Base-by-base conservation (phyloP, 2,329 filamentous ascomycete species). In the Neopestalotiopsis rosae region DNA sequence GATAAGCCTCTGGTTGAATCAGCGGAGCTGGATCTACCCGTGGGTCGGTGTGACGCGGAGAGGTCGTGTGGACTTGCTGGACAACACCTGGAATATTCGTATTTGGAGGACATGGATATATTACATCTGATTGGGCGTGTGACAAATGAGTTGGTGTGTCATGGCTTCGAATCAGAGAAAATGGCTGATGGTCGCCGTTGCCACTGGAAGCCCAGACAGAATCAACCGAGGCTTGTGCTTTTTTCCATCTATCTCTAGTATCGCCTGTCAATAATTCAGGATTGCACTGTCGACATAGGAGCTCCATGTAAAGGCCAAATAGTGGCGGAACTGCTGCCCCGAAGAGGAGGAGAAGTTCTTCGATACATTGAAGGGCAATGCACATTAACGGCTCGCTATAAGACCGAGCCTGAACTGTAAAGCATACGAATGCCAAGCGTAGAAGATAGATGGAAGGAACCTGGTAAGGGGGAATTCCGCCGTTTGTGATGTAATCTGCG, bases 381-480 rank as follows among this genome's bases (percentile, higher is more conserved):
- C 40, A 58, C 24, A 69, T 67, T 34, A 71, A 38, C 32, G 59
- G 42, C 5, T 67, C 45, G 5, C 70, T 40, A 17, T 67, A 69
- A 17, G 61, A 67, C 30, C 67, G 67, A 20, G 63, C 68, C 40
- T 67, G 59, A 12, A 61, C 68, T 58, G 65, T 68, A 62, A 68
- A 68, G 42, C 61, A 69, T 24, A 75, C 52, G 42, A 70, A 74
- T 6, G 70, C 67, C 5, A 75, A 69, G 14, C 72, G 73, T 12
- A 75, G 64, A 30, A 74, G 42, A 32, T 72, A 69, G 1, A 69
- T 49, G 1, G 73, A 75, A n/a, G 73, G 72, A 5, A 74, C 67
- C 34, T 67, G 70, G 2, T 63, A 65, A 4, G 69, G 56, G 32
- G 69, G 66, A 10, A 61, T 57, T 28, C 72, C 71, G 49, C 72